Evolutionary conservation across 176 grass and related monocot species (phyloP).

Genomic region (Lolium multiflorum): DNA sequence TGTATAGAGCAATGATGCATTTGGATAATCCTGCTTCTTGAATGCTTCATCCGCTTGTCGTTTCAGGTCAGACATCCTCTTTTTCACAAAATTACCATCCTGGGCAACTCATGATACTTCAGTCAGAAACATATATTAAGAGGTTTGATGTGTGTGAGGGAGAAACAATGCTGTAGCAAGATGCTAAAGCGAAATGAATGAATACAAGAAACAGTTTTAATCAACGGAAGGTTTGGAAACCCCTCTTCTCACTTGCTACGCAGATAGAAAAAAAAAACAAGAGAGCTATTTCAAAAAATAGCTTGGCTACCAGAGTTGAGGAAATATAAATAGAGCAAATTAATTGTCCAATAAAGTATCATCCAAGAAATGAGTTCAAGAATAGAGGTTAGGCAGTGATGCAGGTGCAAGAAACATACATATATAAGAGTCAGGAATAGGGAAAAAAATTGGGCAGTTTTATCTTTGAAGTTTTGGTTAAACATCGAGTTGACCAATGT

Average conservation of each 20-base stretch:
- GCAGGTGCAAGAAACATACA: background rate
- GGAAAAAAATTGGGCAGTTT: background rate
- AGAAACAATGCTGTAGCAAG: background rate
- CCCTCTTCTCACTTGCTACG: background rate
- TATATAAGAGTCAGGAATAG: background rate
- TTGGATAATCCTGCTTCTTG: slow-evolving; percentile 48
- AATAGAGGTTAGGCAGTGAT: background rate
- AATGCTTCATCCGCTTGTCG: slow-evolving; percentile 41
- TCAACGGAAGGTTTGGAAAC: background rate
- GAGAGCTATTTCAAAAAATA: background rate
- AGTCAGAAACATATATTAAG: background rate
- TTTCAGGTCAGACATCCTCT: slow-evolving; percentile 43
- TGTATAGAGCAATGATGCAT: slow-evolving; percentile 14
- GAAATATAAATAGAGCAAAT: too few relatives aligned
- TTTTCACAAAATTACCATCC: slow-evolving; percentile 34
- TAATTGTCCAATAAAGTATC: too few relatives aligned
- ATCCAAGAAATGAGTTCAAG: background rate
- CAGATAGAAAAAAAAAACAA: background rate
- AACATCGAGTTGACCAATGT: background rate
- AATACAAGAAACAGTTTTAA: slow-evolving; percentile 8
- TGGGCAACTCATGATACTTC: background rate
- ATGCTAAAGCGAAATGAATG: background rate
- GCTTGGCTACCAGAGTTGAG: too few relatives aligned
- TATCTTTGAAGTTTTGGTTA: background rate
- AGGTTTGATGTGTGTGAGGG: background rate